Percentiles rank a stretch among this genome's conserved stretches.
These are phyloP conservation scores for Chrysosporium keratinophilum DNA, from an alignment of 2,329 filamentous ascomycete species.

Conservation along the genomic window DNA sequence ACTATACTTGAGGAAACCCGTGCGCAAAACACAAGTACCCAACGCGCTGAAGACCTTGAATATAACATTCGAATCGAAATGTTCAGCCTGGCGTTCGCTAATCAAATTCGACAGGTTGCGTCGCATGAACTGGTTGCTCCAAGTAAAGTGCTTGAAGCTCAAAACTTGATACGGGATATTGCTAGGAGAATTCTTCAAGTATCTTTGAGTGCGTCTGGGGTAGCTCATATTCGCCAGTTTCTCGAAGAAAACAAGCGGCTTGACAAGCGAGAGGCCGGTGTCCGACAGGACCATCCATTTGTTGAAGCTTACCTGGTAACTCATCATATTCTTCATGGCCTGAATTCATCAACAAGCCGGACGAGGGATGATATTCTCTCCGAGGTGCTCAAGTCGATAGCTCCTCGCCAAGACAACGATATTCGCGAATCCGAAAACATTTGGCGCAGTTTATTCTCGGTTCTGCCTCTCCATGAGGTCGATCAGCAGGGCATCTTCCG, in stretches of 20 bases:
- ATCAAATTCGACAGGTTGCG: conserved; percentile 32
- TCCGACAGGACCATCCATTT: conserved; percentile 35
- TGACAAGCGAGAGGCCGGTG: conserved; percentile 38
- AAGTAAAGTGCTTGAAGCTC: conserved; percentile 19
- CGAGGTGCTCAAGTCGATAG: conserved; percentile 31
- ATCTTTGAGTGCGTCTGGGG: conserved; percentile 26
- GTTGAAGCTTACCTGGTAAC: conserved; percentile 41
- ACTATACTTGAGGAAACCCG: conserved; percentile 13
- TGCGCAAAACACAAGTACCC: conserved; percentile 5
- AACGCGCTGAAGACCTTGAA: background rate
- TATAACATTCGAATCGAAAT: conserved; percentile 15
- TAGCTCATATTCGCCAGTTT: conserved; percentile 33
- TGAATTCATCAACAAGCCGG: conserved; percentile 26
- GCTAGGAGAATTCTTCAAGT: conserved; percentile 30
- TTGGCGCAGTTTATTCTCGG: conserved; percentile 41
- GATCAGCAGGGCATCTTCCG: conserved; percentile 41
- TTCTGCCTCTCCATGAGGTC: conserved; percentile 46
- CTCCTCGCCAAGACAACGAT: conserved; percentile 14
- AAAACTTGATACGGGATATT: conserved; percentile 26
- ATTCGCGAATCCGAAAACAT: conserved; percentile 27
- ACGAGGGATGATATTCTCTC: conserved; percentile 32
- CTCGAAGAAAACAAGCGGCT: conserved; percentile 38
- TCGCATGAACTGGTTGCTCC: conserved; percentile 25
- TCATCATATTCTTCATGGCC: conserved; percentile 32
- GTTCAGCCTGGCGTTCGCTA: conserved; percentile 29